phyloP scores from a whole-genome alignment of 441 rosid species.

The Gossypium laxum region DNA sequence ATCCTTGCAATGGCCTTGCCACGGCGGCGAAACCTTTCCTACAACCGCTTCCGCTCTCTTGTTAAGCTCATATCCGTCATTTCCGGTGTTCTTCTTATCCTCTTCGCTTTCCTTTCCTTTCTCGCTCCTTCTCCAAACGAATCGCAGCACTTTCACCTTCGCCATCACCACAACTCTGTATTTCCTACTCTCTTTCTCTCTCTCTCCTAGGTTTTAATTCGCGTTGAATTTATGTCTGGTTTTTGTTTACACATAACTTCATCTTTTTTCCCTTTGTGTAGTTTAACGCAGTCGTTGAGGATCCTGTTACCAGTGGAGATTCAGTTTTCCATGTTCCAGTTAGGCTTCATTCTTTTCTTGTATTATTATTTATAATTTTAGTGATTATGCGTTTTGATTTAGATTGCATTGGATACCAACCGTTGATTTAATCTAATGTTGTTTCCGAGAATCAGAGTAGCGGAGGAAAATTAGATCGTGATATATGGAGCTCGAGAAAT shows the following conservation, averaged over 20 bases:
- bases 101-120: slow-evolving; percentile 47
- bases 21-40: slow-evolving; percentile 41
- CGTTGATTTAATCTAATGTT: slow-evolving; percentile 4
- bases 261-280: slow-evolving; percentile 2
- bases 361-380: background rate
- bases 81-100: slow-evolving; percentile 44
- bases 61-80: slow-evolving; percentile 38
- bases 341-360: slow-evolving; percentile 24
- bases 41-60: slow-evolving; percentile 37
- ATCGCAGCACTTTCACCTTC: slow-evolving; percentile 22
- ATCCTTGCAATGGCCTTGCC: slow-evolving; percentile 35
- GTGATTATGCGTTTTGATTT: background rate
- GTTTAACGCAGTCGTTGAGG: slow-evolving; percentile 21
- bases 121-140: slow-evolving; percentile 52
- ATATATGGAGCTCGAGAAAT: slow-evolving; percentile 65
- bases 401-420: slow-evolving; percentile 6
- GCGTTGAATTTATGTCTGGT: background rate
- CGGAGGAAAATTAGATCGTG: slow-evolving; percentile 61
- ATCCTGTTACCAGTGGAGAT: slow-evolving; percentile 14
- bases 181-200: slow-evolving; percentile 1
- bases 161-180: slow-evolving; percentile 27
- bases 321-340: slow-evolving; percentile 51
- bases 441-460: slow-evolving; percentile 28
- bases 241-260: background rate
- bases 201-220: background rate